phyloP scores from a whole-genome alignment of 2,329 filamentous ascomycete genomes.

The Microdochium paspali region DNA sequence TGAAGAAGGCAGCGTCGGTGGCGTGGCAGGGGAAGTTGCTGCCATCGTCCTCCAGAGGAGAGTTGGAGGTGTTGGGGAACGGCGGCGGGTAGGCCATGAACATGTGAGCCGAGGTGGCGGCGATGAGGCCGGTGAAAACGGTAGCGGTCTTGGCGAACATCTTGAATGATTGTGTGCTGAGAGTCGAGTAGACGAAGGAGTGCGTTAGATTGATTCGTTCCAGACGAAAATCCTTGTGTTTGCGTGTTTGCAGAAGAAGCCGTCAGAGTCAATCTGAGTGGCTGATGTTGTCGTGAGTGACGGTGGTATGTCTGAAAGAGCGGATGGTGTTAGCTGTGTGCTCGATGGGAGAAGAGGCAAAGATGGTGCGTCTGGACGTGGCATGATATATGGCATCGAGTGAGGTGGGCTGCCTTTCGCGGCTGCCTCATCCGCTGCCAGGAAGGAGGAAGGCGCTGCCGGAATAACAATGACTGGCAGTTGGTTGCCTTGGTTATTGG shows the following conservation, averaged over 20 bases:
- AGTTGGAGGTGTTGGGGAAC: constrained; percentile 44
- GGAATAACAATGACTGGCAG: background rate
- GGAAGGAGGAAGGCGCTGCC: no score
- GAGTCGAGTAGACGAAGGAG: background rate
- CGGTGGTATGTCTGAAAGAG: background rate
- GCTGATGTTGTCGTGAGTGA: background rate
- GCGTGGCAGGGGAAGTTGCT: constrained; percentile 79
- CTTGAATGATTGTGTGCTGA: constrained; percentile 26
- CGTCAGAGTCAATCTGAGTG: background rate
- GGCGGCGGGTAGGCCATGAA: constrained; percentile 60
- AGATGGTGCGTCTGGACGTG: no score
- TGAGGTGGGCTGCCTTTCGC: no score
- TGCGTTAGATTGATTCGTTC: background rate
- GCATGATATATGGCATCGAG: no score
- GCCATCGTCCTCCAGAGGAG: constrained; percentile 51
- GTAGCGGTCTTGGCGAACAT: constrained; percentile 41
- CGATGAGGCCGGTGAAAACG: constrained; percentile 45
- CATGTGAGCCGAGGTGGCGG: constrained; percentile 65
- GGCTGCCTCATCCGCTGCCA: no score
- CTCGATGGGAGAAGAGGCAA: background rate
- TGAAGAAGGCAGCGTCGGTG: constrained; percentile 30
- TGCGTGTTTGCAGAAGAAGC: background rate
- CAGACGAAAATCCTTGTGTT: background rate
- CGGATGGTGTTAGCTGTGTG: background rate
- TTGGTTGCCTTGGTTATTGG: background rate